phyloP scores from a whole-genome alignment of 192 early-diverging fungal species.

The Cetraspora pellucida region DNA sequence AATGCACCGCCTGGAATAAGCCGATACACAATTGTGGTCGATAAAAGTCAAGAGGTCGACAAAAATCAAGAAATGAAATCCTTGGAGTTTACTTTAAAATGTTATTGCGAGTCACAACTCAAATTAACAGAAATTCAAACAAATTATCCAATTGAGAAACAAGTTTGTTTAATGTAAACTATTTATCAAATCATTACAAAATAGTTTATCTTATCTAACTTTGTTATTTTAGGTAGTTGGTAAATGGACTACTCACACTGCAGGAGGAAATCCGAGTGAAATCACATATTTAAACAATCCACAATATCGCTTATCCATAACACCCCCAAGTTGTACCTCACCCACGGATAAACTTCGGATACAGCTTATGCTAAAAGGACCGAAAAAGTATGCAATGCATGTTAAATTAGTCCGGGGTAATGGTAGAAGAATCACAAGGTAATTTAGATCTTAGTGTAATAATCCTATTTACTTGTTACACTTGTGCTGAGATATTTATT shows the following conservation, averaged over 20 bases:
- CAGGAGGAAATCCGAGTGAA: conserved; percentile 75
- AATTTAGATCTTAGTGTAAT: conserved; percentile 28
- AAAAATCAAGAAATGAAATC: conserved; percentile 63
- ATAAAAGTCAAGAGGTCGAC: conserved; percentile 61
- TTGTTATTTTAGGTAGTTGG: conserved; percentile 52
- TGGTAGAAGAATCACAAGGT: conserved; percentile 72
- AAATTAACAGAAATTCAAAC: conserved; percentile 63
- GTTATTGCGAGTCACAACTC: conserved; percentile 67
- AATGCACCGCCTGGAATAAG: conserved; percentile 58
- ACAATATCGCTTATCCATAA: conserved; percentile 69
- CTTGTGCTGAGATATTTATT: conserved; percentile 13
- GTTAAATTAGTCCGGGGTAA: conserved; percentile 65
- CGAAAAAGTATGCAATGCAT: conserved; percentile 66
- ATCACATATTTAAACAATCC: conserved; percentile 78
- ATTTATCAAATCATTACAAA: neutral
- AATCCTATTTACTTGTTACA: neutral
- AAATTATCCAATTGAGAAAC: conserved; percentile 56
- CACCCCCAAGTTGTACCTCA: conserved; percentile 38
- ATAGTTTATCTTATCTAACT: neutral
- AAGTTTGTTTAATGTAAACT: conserved; percentile 40
- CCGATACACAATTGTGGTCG: conserved; percentile 77
- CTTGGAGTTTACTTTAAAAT: conserved; percentile 78
- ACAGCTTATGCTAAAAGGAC: conserved; percentile 68
- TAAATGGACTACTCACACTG: conserved; percentile 73
- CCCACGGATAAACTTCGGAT: conserved; percentile 24